phyloP scores from a whole-genome alignment of 2,329 filamentous ascomycete genomes.

The Trichoderma afroharzianum region DNA sequence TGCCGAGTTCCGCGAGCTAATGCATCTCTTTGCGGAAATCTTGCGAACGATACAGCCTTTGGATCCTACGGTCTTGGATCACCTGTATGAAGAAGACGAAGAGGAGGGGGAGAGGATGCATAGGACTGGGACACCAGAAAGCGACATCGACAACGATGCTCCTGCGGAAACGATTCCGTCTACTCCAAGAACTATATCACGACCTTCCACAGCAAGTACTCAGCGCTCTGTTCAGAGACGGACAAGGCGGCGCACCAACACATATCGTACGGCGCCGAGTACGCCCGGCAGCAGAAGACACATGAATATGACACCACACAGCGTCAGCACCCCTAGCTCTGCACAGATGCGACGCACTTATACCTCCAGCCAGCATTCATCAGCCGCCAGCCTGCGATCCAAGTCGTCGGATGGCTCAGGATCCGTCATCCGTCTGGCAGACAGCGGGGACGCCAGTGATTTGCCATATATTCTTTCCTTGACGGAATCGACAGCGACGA shows the following conservation, averaged over 20 bases:
- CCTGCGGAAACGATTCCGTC: conserved; percentile 41
- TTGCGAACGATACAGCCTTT: conserved; percentile 70
- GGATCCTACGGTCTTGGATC: conserved; percentile 49
- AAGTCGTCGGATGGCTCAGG: conserved; percentile 35
- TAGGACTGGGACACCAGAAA: conserved; percentile 30
- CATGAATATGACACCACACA: conserved; percentile 34
- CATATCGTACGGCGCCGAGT: conserved; percentile 52
- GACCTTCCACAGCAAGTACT: conserved; percentile 30
- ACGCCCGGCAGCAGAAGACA: conserved; percentile 45
- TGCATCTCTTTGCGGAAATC: conserved; percentile 79
- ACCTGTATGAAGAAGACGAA: conserved; percentile 24
- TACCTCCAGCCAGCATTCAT: conserved; percentile 36
- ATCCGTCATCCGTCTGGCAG: conserved; percentile 49
- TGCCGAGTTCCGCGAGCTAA: conserved; percentile 68
- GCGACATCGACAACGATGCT: conserved; percentile 45
- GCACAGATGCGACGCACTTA: conserved; percentile 43
- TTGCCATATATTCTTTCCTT: conserved; percentile 39
- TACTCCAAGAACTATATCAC: conserved; percentile 34
- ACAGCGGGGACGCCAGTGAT: conserved; percentile 30
- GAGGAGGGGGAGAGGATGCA: background rate
- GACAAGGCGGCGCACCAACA: conserved; percentile 38
- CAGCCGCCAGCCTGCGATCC: conserved; percentile 39
- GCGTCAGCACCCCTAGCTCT: conserved; percentile 37
- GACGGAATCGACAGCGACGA: conserved; percentile 30
- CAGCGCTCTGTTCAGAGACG: conserved; percentile 35